phyloP scores from a whole-genome alignment of 2,329 filamentous ascomycete species.

The Madurella mycetomatis region DNA sequence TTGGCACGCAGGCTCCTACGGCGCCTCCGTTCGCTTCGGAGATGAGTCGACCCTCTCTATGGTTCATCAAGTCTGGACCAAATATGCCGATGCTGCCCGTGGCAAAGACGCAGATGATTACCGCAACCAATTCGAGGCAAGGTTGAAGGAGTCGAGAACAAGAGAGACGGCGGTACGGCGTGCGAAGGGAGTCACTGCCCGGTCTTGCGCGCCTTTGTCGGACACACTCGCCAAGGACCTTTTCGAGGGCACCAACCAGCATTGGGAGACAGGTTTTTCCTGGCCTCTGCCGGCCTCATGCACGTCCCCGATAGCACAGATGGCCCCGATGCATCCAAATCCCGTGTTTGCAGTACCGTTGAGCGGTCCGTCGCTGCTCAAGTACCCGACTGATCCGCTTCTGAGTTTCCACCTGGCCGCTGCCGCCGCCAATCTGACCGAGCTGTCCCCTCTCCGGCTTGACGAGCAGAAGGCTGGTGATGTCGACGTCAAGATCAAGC shows the following conservation, averaged over 20 bases:
- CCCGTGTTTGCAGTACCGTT: constrained; percentile 41
- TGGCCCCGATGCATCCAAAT: constrained; percentile 29
- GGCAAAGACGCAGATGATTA: constrained; percentile 19
- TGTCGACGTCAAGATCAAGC: background rate
- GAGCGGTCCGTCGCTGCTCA: constrained; percentile 35
- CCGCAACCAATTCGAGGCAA: constrained; percentile 14
- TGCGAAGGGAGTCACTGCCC: background rate
- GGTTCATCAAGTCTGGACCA: constrained; percentile 38
- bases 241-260: constrained; percentile 4
- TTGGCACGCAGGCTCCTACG: constrained; percentile 46
- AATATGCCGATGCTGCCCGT: constrained; percentile 27
- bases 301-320: background rate
- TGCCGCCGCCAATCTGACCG: constrained; percentile 37
- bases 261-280: constrained; percentile 12
- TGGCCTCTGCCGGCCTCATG: background rate
- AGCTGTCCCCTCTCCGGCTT: constrained; percentile 37
- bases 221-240: constrained; percentile 1
- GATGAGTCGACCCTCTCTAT: constrained; percentile 42
- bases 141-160: constrained; percentile 1
- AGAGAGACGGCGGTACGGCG: background rate
- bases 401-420: constrained; percentile 54
- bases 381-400: constrained; percentile 42
- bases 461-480: background rate
- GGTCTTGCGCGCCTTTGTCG: constrained; percentile 11
- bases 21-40: constrained; percentile 43